These are phyloP conservation scores for Salvia sclarea DNA, from an alignment of 305 asterid species.

Conservation along the genomic window DNA sequence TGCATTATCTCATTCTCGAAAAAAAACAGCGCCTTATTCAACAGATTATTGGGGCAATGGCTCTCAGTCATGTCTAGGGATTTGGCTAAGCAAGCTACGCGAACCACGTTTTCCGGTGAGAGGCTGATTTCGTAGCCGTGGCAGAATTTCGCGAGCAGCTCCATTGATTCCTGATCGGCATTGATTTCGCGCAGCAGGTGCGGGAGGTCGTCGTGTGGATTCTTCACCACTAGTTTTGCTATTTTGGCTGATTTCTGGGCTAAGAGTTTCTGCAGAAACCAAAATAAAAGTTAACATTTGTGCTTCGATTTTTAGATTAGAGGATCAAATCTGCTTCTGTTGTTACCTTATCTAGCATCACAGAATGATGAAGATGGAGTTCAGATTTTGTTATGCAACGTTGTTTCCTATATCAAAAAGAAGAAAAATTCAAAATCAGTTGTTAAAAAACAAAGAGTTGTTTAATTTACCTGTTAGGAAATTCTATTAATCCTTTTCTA, in stretches of 20 bases:
- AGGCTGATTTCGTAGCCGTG: slow-evolving; percentile 59
- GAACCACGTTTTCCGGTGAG: slow-evolving; percentile 57
- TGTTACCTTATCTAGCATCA: slow-evolving; percentile 43
- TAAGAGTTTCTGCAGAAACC: slow-evolving; percentile 57
- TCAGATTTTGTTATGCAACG: slow-evolving; percentile 45
- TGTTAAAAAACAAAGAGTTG: not conserved
- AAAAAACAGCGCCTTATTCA: slow-evolving; percentile 43
- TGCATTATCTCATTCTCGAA: slow-evolving; percentile 47
- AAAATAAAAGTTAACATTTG: not conserved
- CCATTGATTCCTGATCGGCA: slow-evolving; percentile 60
- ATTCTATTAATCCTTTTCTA: slow-evolving; percentile 35
- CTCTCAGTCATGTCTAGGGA: slow-evolving; percentile 74
- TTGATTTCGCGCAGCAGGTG: slow-evolving; percentile 55
- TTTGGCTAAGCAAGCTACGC: slow-evolving; percentile 59
- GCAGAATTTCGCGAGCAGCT: slow-evolving; percentile 74
- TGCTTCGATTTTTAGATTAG: not conserved
- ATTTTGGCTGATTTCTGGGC: slow-evolving; percentile 63
- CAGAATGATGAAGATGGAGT: slow-evolving; percentile 46
- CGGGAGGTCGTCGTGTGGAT: slow-evolving; percentile 50
- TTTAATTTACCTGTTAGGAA: slow-evolving; percentile 18
- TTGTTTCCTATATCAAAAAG: slow-evolving; percentile 49
- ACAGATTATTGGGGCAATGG: slow-evolving; percentile 56
- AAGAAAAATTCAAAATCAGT: no score
- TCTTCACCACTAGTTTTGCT: slow-evolving; percentile 42
- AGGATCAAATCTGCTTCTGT: not conserved